Base-by-base conservation (phyloP, 352 stramenopile species). In the Phytopythium kandeliae region DNA sequence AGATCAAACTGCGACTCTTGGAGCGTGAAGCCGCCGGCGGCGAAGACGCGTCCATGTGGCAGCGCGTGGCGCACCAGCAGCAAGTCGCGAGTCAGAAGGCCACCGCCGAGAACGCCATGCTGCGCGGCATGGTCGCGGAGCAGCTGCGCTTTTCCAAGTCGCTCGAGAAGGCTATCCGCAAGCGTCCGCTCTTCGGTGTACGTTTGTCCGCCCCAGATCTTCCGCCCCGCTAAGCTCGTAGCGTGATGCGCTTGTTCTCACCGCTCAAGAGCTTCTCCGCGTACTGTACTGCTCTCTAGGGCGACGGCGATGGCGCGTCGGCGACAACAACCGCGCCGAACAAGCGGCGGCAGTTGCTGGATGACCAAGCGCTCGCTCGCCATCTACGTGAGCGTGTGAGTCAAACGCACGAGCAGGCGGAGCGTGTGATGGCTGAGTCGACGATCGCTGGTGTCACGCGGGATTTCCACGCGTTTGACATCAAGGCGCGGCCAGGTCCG, bases 41-140 rank as follows among this genome's bases (percentile, higher is more conserved):
- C 24, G 25, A n/a, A 26, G 43, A 47, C 40, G 44, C 48, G 28
- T 66, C 61, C 21, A 59, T 70, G 13, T 78, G 68, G 64, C 61
- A 74, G 41, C 61, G 65, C 41, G 49, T 78, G 26, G 68, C 68
- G 22, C 58, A 67, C 44, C 68, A 74, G 58, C 64, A 74, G 47
- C 51, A 55, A 15, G 37, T 74, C 19, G 68, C 71, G 28, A 51
- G 51, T 16, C 64, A 74, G 37, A 62, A 69, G 44, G 49, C 58
- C 11, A 21, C 71, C 21, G 59, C 54, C 34, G 64, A 78, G 54
- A 78, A 78, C 54, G 62, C 54, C 35, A 56, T 55, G 16, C 64
- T 78, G n/a, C 51, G 57, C 5, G 38, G 55, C 17, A 47, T 63
- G 50, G 51, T 74, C 7, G 53, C 58, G 19, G 58, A 62, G 22